Percentiles rank a stretch among this genome's conserved stretches.
Conservation (phyloP, 345 rosid genomes). For the Brassica cretica region DNA sequence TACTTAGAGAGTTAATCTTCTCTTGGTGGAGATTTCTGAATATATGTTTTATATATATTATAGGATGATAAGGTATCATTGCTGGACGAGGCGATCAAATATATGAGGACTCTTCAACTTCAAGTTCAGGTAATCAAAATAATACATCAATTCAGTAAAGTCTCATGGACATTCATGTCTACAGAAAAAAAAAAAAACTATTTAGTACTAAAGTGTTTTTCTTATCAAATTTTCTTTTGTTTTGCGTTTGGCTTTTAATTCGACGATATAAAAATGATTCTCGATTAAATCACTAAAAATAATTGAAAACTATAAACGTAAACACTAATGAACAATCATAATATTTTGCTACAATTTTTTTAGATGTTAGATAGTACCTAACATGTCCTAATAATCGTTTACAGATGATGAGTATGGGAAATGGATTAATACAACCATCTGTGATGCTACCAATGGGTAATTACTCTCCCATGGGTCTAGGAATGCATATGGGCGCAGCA, state of each 20-base stretch:
- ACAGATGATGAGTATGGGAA: conserved; percentile 66
- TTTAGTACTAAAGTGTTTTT: not conserved
- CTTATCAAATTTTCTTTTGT: not conserved
- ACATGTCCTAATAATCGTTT: not conserved
- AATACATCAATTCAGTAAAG: not conserved
- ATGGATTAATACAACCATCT: conserved; percentile 37
- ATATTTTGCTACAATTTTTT: not conserved
- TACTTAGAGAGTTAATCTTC: conserved; percentile 13
- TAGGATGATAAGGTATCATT: conserved; percentile 64
- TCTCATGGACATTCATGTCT: not conserved
- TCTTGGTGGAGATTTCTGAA: conserved; percentile 8
- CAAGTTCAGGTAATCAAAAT: conserved; percentile 65
- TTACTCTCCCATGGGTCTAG: conserved; percentile 16
- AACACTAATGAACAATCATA: not conserved
- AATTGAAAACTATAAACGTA: not conserved
- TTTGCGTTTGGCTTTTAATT: not conserved
- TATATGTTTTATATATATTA: not conserved
- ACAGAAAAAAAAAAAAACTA: not conserved
- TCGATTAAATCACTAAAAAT: not conserved
- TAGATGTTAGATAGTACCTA: not conserved
- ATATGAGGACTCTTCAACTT: conserved; percentile 65
- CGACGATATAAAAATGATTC: not conserved
- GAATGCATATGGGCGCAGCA: conserved; percentile 24
- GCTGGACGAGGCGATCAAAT: conserved; percentile 72
- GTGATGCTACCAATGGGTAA: conserved; percentile 27